Conservation (phyloP, 352 stramenopile genomes). For the Bremia lactucae region DNA sequence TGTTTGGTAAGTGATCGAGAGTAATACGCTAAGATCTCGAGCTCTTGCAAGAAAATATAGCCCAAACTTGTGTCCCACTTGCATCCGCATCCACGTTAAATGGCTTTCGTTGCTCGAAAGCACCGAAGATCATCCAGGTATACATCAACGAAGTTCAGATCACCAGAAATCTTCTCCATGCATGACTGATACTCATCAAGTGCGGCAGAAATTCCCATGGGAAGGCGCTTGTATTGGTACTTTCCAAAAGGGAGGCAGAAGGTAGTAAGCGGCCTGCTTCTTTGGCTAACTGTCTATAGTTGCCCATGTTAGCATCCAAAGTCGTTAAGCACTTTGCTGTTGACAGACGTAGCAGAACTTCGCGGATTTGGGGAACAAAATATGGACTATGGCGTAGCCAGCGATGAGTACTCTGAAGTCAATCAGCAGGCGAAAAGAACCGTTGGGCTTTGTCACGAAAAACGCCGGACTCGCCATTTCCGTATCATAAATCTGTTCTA, state of each 20-base stretch:
- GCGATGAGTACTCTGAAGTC: conserved; percentile 1
- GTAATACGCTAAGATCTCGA: conserved; percentile 5
- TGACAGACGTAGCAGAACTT: too few relatives aligned
- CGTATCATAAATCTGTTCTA: conserved; percentile 7
- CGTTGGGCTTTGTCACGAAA: conserved; percentile 3
- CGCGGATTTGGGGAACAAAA: neutral
- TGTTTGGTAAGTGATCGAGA: neutral
- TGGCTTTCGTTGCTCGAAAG: neutral
- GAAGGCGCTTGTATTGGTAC: too few relatives aligned
- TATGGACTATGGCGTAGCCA: neutral
- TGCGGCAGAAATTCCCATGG: neutral
- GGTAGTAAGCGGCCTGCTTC: neutral
- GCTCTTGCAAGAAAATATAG: too few relatives aligned
- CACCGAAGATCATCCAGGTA: neutral
- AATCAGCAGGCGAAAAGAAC: neutral
- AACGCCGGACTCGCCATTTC: conserved; percentile 1
- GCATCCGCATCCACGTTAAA: too few relatives aligned
- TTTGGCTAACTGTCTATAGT: too few relatives aligned
- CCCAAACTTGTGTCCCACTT: too few relatives aligned
- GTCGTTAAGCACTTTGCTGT: too few relatives aligned
- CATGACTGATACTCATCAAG: neutral
- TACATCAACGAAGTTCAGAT: neutral
- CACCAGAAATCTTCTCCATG: neutral
- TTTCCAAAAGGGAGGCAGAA: neutral
- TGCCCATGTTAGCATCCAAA: too few relatives aligned